Conservation (phyloP, 441 rosid species). For the Aleurites moluccanus region DNA sequence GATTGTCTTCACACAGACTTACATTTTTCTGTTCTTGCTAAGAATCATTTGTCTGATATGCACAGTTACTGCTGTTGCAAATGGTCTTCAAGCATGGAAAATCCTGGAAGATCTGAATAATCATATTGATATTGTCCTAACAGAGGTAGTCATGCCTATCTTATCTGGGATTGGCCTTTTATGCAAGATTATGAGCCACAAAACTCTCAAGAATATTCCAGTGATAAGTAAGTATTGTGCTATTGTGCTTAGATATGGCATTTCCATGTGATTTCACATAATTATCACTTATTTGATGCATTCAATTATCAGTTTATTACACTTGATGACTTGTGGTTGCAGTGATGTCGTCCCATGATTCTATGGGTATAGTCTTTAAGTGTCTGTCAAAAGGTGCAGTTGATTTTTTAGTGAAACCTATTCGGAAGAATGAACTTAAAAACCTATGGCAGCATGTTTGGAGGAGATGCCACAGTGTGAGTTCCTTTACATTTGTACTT, state of each 20-base stretch:
- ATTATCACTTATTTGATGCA: slow-evolving; percentile 20
- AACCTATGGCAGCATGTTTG: slow-evolving; percentile 97
- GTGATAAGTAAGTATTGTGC: slow-evolving; percentile 60
- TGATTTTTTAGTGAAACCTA: slow-evolving; percentile 87
- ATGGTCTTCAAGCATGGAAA: slow-evolving; percentile 75
- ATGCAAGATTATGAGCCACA: slow-evolving; percentile 73
- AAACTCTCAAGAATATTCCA: slow-evolving; percentile 61
- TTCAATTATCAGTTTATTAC: background rate
- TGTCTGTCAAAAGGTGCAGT: slow-evolving; percentile 92
- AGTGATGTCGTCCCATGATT: slow-evolving; percentile 97
- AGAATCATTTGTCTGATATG: slow-evolving; percentile 20
- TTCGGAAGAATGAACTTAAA: slow-evolving; percentile 86
- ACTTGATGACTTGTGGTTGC: slow-evolving; percentile 36
- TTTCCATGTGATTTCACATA: background rate
- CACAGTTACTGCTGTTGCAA: slow-evolving; percentile 60
- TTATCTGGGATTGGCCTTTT: slow-evolving; percentile 67
- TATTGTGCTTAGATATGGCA: background rate
- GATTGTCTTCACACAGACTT: background rate
- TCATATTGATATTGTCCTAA: slow-evolving; percentile 67
- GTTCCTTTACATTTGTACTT: slow-evolving; percentile 23
- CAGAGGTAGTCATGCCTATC: slow-evolving; percentile 78
- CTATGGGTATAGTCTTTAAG: slow-evolving; percentile 81
- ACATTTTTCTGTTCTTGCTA: slow-evolving; percentile 2
- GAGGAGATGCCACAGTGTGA: slow-evolving; percentile 81
- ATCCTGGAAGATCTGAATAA: slow-evolving; percentile 55